Evolutionary conservation across 306 rosid species (phyloP), one percentile per base, ranked within the genome.

Genomic region (Acacia melanoxylon): DNA sequence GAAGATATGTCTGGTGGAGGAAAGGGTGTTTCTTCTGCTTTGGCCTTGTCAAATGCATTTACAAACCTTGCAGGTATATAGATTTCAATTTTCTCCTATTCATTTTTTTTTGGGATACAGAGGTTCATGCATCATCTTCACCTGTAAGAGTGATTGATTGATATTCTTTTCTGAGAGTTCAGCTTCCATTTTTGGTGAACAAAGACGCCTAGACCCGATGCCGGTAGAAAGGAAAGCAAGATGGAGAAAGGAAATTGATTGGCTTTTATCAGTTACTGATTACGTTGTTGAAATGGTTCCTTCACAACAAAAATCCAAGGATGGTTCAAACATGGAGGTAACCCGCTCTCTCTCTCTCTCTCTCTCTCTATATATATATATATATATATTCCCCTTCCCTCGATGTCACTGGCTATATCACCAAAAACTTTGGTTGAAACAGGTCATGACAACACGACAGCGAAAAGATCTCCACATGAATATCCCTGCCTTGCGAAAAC

Each of bases 1-100:
- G 99, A 96, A 77, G 99, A 96, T 74, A 96, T 96, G 99, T 96
- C 99, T 3, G 99, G 99, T 46, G 99, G 99, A 83, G 99, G 99
- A 59, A 92, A 92, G 79, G 98, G 99, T 58, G 99, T 96, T 86
- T 91, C 99, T 0, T 93, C 99, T 22, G 97, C 99, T 77, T 84
- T 96, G 78, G 99, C 99, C 52, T 85, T 96, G 90, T 96, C 99
- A n/a, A 96, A 96, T 84, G 98, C 99, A 78, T 86, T 96, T 49
- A 96, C 99, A 59, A 96, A 96, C 80, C 98, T 92, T 82, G 98
- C 99, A 16, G 99, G 99, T 93, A 81, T n/a, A 84, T 63, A 42
- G 11, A 24, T 45, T 45, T 71, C 5, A 20, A 71, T 45, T 71
- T 41, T 69, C 31, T 69, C 17, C 17, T 52, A 14, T 69, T 20